These are phyloP conservation scores for Pezicula rhizophila DNA, from an alignment of 2,329 filamentous ascomycete species.

Conservation along the genomic window DNA sequence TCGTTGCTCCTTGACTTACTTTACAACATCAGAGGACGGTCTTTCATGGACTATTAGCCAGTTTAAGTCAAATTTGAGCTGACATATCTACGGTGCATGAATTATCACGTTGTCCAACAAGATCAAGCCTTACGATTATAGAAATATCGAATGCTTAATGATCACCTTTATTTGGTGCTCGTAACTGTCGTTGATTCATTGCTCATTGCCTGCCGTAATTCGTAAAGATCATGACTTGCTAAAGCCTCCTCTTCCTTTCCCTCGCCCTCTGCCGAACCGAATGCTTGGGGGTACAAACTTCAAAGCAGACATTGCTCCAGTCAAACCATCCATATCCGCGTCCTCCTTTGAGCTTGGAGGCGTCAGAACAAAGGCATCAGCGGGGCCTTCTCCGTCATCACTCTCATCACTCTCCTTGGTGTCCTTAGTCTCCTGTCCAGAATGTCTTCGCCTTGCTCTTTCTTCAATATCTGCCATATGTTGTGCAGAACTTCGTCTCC, in stretches of 20 bases:
- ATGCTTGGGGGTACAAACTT: constrained; percentile 65
- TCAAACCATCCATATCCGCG: constrained; percentile 51
- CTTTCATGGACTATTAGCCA: too few species aligned
- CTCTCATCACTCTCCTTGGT: constrained; percentile 20
- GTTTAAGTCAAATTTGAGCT: too few species aligned
- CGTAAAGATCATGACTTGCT: constrained; percentile 12
- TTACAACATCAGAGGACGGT: too few species aligned
- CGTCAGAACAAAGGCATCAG: constrained; percentile 9
- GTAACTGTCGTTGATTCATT: constrained; percentile 1
- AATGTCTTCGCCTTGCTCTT: constrained; percentile 15
- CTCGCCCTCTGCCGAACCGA: constrained; percentile 46
- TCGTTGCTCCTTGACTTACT: too few species aligned
- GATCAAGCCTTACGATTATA: too few species aligned
- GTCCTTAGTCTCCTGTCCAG: constrained; percentile 7
- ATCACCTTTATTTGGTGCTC: too few species aligned
- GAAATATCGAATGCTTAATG: too few species aligned
- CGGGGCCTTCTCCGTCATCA: constrained; percentile 14
- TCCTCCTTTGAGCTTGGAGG: constrained; percentile 14
- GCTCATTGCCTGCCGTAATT: constrained; percentile 8
- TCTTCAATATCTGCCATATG: constrained; percentile 17
- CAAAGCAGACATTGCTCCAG: constrained; percentile 64
- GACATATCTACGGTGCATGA: too few species aligned
- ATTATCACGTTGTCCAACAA: too few species aligned
- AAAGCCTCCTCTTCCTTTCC: constrained; percentile 23
- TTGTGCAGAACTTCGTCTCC: constrained; percentile 41